Evolutionary conservation across 306 rosid species (phyloP), one percentile per base, ranked within the genome.

Genomic region (Clitoria ternatea): DNA sequence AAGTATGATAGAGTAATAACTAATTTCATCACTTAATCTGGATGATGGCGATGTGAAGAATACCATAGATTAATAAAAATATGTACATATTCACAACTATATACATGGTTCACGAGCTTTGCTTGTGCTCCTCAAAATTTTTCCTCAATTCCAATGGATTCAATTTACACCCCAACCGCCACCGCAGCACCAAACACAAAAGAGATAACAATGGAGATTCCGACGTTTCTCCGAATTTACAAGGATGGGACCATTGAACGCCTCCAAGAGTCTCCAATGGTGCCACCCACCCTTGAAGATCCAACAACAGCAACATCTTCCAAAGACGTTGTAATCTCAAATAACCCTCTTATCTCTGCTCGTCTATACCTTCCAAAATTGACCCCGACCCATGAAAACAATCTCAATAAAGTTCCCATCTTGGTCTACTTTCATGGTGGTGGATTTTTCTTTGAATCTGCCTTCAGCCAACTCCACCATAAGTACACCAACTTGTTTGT

Each of bases 341-440:
- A 61, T 0, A 37, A 69, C 0, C 77, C 77, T 8, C 47, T 40
- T 3, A 69, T 77, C 23, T 69, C 77, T 0, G 81, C 81, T 12
- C 69, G 81, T 4, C 39, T 77, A 0, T 69, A 49, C 50, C 71
- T 77, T 54, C 76, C 49, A 26, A 69, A 69, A 15, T 0, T 3
- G 3, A 23, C 11, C 47, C 65, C 6, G 15, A 2, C 40, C n/a
- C 23, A 56, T 7, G 9, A 52, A n/a, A 29, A 52, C 8, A 5
- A 36, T 40, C n/a, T 7, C 63, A 14, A 72, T 3, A 66, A 66
- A 30, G 10, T 79, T 4, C 75, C 83, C 22, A 66, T 79, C 75
- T 40, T 73, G 71, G 83, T 79, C 56, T 73, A 79, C 63, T 79
- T 65, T 59, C 79, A 79, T 1, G 79, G 83, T 3, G 83, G 83